Base-by-base conservation (phyloP, 2,329 filamentous ascomycete species). In the Epicoccum nigrum region DNA sequence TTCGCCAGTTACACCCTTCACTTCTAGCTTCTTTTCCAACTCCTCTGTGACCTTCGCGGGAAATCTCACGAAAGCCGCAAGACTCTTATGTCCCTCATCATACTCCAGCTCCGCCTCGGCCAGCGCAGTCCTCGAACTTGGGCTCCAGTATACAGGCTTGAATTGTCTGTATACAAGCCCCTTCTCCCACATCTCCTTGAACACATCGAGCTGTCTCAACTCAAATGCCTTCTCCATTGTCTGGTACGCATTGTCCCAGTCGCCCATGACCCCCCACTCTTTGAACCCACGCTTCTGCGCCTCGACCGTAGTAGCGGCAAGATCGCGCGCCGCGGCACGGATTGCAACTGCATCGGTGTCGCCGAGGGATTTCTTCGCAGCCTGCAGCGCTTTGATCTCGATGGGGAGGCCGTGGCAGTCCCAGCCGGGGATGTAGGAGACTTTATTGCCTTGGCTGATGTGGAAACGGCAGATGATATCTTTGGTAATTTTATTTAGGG, bases 331-430 rank as follows among this genome's bases (percentile, higher is more conserved):
- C 1, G 82, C 80, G 47, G 80, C 74, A 17, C 90, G 83, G 54
- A 92, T 83, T 56, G 83, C 81, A 41, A 85, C 76, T 0, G 78
- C 67, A 49, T 71, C 72, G 39, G 75, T 70, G 42, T 71, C 58
- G 15, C 65, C 43, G 4, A 60, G 63, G 65, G 67, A 60, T 65
- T 77, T 69, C 70, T 79, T 66, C 60, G 74, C 68, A 59, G 77
- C 74, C 63, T 89, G 88, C 13, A 99, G 81, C 19, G 92, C 94
- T 76, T 97, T 99, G 64, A 97, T 82, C 79, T 99, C 94, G 68
- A 99, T 99, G 1, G 94, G 94, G 40, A 99, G 81, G 0, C 94
- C 94, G 78, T 99, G 94, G 61, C 94, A 99, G 71, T 99, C 95
- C 94, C 94, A 99, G 37, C 94, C 93, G 2, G 94, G 94, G 13